A percentile compares a stretch with the other conserved stretches of the same genome.
Conservation (phyloP, 2,329 filamentous ascomycete species). For the Penicillium psychrosexuale region DNA sequence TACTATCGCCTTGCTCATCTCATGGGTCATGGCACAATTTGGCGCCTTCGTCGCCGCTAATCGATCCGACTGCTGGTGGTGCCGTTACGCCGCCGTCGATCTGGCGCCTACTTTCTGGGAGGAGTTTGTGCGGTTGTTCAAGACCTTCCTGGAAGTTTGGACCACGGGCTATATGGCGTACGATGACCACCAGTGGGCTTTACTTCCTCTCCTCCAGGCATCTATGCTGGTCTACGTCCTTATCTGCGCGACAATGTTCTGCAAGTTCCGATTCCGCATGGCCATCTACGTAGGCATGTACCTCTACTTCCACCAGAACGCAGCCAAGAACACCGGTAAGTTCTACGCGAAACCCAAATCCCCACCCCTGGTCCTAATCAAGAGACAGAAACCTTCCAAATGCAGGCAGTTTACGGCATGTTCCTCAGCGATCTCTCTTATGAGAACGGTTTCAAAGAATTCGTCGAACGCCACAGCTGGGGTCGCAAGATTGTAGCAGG, state of each 20-base stretch:
- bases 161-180: constrained; percentile 52
- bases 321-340: constrained; percentile 47
- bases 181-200: constrained; percentile 56
- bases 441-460: constrained; percentile 46
- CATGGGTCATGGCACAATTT: constrained; percentile 50
- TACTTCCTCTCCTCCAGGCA: constrained; percentile 50
- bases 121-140: constrained; percentile 47
- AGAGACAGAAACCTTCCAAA: constrained; percentile 51
- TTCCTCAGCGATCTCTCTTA: constrained; percentile 53
- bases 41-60: constrained; percentile 50
- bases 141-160: constrained; percentile 51
- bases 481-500: constrained; percentile 38
- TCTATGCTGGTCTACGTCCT: constrained; percentile 53
- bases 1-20: constrained; percentile 51
- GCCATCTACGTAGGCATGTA: constrained; percentile 47
- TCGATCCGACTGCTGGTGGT: constrained; percentile 51
- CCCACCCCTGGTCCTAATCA: neutral
- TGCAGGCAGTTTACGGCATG: constrained; percentile 52
- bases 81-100: constrained; percentile 50
- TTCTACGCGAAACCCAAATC: neutral
- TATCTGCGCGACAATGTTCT: constrained; percentile 43
- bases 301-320: constrained; percentile 50
- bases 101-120: constrained; percentile 42
- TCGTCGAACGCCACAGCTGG: constrained; percentile 44
- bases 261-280: constrained; percentile 50